phyloP scores from a whole-genome alignment of 208 protist genomes.

The Leishmania arabica region DNA sequence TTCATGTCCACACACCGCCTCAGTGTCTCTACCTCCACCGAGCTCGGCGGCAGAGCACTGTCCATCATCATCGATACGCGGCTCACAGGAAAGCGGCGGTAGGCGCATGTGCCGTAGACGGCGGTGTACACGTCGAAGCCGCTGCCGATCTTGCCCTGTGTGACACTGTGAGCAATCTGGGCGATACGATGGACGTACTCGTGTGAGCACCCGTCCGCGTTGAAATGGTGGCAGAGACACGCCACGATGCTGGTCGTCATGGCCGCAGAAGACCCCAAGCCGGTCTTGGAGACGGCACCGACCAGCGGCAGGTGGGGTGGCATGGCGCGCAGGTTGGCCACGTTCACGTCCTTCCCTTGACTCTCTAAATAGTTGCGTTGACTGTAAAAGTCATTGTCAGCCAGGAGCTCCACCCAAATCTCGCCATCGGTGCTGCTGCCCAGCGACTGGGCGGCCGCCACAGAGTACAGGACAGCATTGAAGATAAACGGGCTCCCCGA shows the following conservation, averaged over 20 bases:
- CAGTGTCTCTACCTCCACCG: conserved; percentile 48
- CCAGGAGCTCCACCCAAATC: conserved; percentile 68
- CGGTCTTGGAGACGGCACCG: conserved; percentile 93
- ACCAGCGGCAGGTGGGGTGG: conserved; percentile 71
- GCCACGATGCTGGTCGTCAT: conserved; percentile 93
- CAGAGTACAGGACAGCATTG: conserved; percentile 70
- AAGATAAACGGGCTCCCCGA: conserved; percentile 65
- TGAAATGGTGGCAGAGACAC: conserved; percentile 74
- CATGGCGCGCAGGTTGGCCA: conserved; percentile 58
- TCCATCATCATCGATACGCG: conserved; percentile 63
- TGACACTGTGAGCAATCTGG: conserved; percentile 93
- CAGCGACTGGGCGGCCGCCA: conserved; percentile 44
- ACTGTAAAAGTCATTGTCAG: conserved; percentile 94
- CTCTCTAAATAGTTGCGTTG: conserved; percentile 84
- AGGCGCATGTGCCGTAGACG: conserved; percentile 93
- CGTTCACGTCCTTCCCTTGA: conserved; percentile 49
- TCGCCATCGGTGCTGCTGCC: conserved; percentile 24
- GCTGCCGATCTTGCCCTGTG: conserved; percentile 96
- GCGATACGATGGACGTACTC: conserved; percentile 92
- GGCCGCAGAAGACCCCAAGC: conserved; percentile 93
- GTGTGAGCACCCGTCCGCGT: conserved; percentile 8
- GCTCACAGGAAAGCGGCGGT: conserved; percentile 84
- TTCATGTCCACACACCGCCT: conserved; percentile 50
- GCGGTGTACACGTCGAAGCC: conserved; percentile 97
- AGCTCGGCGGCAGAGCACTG: conserved; percentile 34